Evolutionary conservation across 768 basidiomycete species (phyloP).

Genomic region (Sarcomyxa edulis): DNA sequence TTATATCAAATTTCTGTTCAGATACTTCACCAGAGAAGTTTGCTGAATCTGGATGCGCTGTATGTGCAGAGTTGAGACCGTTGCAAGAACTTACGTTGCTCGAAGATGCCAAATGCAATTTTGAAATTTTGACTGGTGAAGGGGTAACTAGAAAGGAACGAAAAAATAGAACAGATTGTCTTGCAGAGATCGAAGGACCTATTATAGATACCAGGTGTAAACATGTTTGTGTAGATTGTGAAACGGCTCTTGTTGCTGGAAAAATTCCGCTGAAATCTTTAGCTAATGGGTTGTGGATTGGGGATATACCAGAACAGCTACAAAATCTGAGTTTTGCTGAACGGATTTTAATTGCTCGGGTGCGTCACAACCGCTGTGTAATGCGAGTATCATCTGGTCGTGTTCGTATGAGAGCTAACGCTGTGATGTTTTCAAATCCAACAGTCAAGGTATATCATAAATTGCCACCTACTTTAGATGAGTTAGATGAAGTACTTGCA

Average conservation of each 20-base stretch:
- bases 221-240: slow-evolving; percentile 6
- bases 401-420: slow-evolving; percentile 19
- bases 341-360: slow-evolving; percentile 14
- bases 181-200: neutral
- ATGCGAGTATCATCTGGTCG: slow-evolving; percentile 10
- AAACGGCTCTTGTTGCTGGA: slow-evolving; percentile 1
- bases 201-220: neutral
- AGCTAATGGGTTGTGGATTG: slow-evolving; percentile 27
- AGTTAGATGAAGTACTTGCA: slow-evolving; percentile 16
- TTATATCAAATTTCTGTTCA: slow-evolving; percentile 2
- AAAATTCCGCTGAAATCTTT: slow-evolving; percentile 14
- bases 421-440: slow-evolving; percentile 18
- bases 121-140: neutral
- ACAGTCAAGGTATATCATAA: slow-evolving; percentile 13
- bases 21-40: neutral
- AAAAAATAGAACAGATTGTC: neutral
- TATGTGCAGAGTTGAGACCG: slow-evolving; percentile 3
- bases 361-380: slow-evolving; percentile 17
- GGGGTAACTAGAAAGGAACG: neutral
- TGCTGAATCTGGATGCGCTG: slow-evolving; percentile 1
- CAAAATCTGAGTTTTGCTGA: slow-evolving; percentile 17
- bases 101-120: neutral
- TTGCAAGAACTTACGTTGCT: neutral
- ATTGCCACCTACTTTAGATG: slow-evolving; percentile 14
- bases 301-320: slow-evolving; percentile 19